These are phyloP conservation scores for Zymoseptoria tritici DNA, from an alignment of 2,329 filamentous ascomycete genomes.

Conservation along the genomic window DNA sequence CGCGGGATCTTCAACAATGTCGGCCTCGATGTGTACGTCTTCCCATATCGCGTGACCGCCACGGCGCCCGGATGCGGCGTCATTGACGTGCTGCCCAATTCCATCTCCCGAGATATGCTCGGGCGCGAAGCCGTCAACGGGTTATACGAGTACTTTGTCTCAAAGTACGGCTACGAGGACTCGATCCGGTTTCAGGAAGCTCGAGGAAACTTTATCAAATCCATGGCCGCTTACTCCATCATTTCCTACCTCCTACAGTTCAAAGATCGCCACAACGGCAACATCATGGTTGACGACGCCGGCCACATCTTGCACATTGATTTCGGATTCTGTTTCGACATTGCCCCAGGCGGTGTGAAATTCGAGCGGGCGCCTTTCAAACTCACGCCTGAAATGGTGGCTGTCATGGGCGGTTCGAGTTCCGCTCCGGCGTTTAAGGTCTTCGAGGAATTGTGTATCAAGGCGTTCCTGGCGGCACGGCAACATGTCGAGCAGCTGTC, in stretches of 20 bases:
- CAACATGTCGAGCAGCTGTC: conserved; percentile 82
- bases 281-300: conserved; percentile 98
- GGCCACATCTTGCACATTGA: conserved; percentile 98
- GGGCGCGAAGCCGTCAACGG: conserved; percentile 96
- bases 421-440: conserved; percentile 84
- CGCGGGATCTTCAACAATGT: conserved; percentile 93
- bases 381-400: conserved; percentile 92
- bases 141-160: conserved; percentile 95
- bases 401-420: conserved; percentile 86
- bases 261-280: conserved; percentile 98
- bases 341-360: conserved; percentile 90
- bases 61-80: conserved; percentile 96
- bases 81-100: conserved; percentile 95
- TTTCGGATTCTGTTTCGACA: conserved; percentile 99
- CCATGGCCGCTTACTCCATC: conserved; percentile 96
- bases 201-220: conserved; percentile 95
- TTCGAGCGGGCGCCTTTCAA: conserved; percentile 99
- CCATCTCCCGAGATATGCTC: conserved; percentile 96
- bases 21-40: conserved; percentile 92
- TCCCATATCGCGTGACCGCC: conserved; percentile 92
- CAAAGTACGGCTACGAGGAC: conserved; percentile 94
- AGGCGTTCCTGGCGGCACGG: conserved; percentile 82
- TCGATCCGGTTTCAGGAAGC: conserved; percentile 91
- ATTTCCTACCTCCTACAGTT: conserved; percentile 96
- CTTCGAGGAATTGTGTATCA: conserved; percentile 95